Evolutionary conservation across 2,329 filamentous ascomycete genomes (phyloP), one percentile per base, ranked within the genome.

Genomic region (Fusarium anthophilum): DNA sequence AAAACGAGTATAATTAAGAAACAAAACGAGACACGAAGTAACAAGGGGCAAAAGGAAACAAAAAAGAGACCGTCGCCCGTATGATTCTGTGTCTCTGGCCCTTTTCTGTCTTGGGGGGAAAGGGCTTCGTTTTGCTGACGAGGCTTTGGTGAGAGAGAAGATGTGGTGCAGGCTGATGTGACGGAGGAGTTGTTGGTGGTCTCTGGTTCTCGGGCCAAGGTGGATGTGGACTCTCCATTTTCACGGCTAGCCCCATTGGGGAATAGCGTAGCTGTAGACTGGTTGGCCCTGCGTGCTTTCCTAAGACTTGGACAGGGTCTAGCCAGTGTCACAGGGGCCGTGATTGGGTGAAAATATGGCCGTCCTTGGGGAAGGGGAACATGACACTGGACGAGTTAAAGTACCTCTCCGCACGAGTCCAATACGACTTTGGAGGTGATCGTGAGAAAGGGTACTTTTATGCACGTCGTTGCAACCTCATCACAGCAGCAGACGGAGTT

Each of bases 91-190:
- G 43, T 66, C 63, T 63, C 48, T 66, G 43, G 39, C 56, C 66
- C 48, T 63, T 50, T 35, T 45, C 45, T 37, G 30, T 35, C n/a
- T 28, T 32, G 28, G 28, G 47, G 47, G 39, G 22, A 37, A 60
- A 66, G 65, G 50, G 45, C 30, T 69, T 61, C 47, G 56, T 60
- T 41, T 43, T 74, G 72, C 72, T 74, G 72, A 75, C 72, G 72
- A 74, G 72, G 72, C 72, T 74, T 73, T 74, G 72, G 72, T 73
- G 72, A 75, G 72, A 69, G 56, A 60, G 47, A 69, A 74, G 72
- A 73, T 74, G 56, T 74, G 67, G 72, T 74, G 71, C 68, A 74
- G 72, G 71, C 72, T 74, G 72, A 74, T 74, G 72, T 74, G 72
- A 74, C 68, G 68, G 71, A 75, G 72, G 72, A 74, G 72, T 73